Evolutionary conservation across 257 asterid genomes (phyloP).

Genomic region (Eucommia ulmoides): DNA sequence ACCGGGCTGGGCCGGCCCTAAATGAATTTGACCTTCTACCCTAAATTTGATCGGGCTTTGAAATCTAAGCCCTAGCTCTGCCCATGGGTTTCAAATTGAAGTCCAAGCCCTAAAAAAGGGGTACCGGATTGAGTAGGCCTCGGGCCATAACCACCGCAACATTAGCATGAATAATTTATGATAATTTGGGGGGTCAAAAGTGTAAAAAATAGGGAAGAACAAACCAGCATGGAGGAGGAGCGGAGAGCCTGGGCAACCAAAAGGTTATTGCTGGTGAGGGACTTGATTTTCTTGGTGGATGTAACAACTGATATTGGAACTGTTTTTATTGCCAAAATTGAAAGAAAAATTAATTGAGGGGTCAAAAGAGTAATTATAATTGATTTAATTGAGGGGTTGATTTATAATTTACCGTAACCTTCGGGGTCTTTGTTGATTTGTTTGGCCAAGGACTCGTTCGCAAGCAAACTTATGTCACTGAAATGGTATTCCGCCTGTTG

Average conservation of each 20-base stretch:
- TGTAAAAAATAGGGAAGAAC: conserved; percentile 4
- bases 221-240: conserved; percentile 73
- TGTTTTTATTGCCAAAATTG: conserved; percentile 16
- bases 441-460: conserved; percentile 72
- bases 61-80: too few relatives aligned
- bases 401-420: conserved; percentile 86
- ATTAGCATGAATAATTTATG: too few relatives aligned
- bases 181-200: too few relatives aligned
- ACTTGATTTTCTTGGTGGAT: conserved; percentile 78
- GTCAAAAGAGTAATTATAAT: too few relatives aligned
- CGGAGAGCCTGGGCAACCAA: conserved; percentile 73
- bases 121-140: too few relatives aligned
- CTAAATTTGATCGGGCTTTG: too few relatives aligned
- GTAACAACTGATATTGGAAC: conserved; percentile 73
- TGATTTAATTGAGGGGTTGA: too few relatives aligned
- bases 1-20: too few relatives aligned
- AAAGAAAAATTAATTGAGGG: neutral
- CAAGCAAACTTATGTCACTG: conserved; percentile 92
- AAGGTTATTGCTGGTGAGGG: conserved; percentile 54
- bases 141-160: too few relatives aligned
- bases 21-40: too few relatives aligned
- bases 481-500: conserved; percentile 87
- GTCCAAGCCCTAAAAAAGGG: too few relatives aligned
- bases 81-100: too few relatives aligned
- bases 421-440: conserved; percentile 76